Base-by-base conservation (phyloP, 2,329 filamentous ascomycete species). In the Colletotrichum ledebouriae region DNA sequence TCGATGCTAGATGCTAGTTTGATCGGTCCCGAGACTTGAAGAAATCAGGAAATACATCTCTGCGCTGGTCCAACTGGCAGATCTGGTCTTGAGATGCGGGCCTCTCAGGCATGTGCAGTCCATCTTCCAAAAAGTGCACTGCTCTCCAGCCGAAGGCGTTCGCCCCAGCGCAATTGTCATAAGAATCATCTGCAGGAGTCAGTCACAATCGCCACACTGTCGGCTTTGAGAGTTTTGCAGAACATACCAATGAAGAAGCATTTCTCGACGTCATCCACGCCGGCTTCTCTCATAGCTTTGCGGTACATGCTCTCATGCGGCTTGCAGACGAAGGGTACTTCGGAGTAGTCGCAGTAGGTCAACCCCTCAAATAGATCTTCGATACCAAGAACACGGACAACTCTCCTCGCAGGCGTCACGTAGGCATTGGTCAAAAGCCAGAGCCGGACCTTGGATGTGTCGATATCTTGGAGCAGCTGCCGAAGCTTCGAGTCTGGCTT, bases 351-450 rank as follows among this genome's bases (percentile, higher is more conserved):
- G 76, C 96, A 99, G 78, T 90, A 99, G 0, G 96, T 98, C 70
- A 98, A 88, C 6, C 96, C 96, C 71, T 98, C 95, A 76, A 99
- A 99, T 22, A 95, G 81, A 76, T 97, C 93, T 2, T 97, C 94
- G 20, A 99, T 84, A 2, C 87, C 90, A 2, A 99, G 84, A 20
- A 99, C 82, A 67, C 86, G 89, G 12, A 98, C 89, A 0, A 99
- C 96, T 47, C 94, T 84, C 75, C 88, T 90, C 34, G 89, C 96
- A 75, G 99, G 96, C 37, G 85, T 98, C 72, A 96, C 84, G 75
- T 98, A 98, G 17, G 96, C 96, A 76, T 99, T 99, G 1, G 96
- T 99, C 75, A 99, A 91, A 2, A 99, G 88, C 96, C 96, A 98
- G 25, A 94, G 83, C 71, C 89, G 93, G 71, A 97, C 92, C 77